These are phyloP conservation scores for Suillus fuscotomentosus DNA, from an alignment of 768 basidiomycete species.

Conservation along the genomic window DNA sequence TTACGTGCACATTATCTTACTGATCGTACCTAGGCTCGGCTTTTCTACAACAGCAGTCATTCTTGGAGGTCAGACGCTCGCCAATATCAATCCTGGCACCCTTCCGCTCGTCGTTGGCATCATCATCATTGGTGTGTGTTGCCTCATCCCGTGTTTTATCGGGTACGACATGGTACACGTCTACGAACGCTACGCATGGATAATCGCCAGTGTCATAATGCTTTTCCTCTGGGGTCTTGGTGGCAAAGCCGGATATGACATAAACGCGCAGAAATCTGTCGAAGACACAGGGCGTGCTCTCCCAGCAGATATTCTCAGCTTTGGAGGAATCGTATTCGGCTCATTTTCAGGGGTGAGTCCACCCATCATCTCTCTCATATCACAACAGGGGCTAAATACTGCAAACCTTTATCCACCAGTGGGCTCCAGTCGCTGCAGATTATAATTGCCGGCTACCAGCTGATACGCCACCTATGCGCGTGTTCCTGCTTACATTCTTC, in stretches of 20 bases:
- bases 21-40: slow-evolving; percentile 34
- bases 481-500: slow-evolving; percentile 50
- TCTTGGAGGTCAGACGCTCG: slow-evolving; percentile 51
- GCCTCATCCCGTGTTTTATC: slow-evolving; percentile 45
- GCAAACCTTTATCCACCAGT: slow-evolving; percentile 18
- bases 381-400: not conserved
- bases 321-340: slow-evolving; percentile 52
- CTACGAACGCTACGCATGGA: slow-evolving; percentile 60
- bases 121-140: slow-evolving; percentile 42
- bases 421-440: slow-evolving; percentile 54
- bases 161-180: slow-evolving; percentile 46
- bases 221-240: slow-evolving; percentile 53
- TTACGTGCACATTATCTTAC: not conserved
- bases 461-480: slow-evolving; percentile 38
- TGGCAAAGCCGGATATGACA: slow-evolving; percentile 43
- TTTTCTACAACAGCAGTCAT: slow-evolving; percentile 51
- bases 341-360: slow-evolving; percentile 38
- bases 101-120: slow-evolving; percentile 50
- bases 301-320: slow-evolving; percentile 40
- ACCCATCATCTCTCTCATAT: not conserved
- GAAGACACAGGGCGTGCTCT: slow-evolving; percentile 46
- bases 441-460: slow-evolving; percentile 53
- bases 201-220: slow-evolving; percentile 44
- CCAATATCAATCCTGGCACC: slow-evolving; percentile 42
- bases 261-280: slow-evolving; percentile 37